phyloP scores from a whole-genome alignment of 176 grass and related monocot genomes.

The Hsuehochloa calcarea region DNA sequence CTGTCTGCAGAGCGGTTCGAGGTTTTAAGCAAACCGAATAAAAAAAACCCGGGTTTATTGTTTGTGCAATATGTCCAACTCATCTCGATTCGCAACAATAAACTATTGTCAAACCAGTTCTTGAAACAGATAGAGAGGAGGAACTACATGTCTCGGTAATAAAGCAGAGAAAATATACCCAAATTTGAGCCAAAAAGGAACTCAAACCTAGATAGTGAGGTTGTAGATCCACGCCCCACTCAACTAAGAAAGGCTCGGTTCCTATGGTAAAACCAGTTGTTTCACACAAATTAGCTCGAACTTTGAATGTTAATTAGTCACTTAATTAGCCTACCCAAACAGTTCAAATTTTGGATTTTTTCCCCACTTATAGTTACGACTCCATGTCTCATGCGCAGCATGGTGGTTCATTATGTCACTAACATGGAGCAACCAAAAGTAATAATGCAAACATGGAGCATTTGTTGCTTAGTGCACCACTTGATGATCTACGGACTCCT shows the following conservation, averaged over 20 bases:
- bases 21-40: not conserved
- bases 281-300: not conserved
- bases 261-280: not conserved
- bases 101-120: not conserved
- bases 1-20: not conserved
- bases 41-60: not conserved
- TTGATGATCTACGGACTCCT: conserved; percentile 42
- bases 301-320: no score
- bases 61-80: not conserved
- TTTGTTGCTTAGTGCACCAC: conserved; percentile 55
- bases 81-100: not conserved
- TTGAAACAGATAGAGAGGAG: no score
- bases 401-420: conserved; percentile 48
- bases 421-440: conserved; percentile 38
- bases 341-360: not conserved
- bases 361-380: conserved; percentile 4
- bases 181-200: no score
- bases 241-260: no score
- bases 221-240: no score
- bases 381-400: conserved; percentile 29
- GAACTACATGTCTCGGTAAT: no score
- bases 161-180: no score
- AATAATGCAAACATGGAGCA: conserved; percentile 42
- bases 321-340: no score
- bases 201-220: no score